phyloP scores from a whole-genome alignment of 2,329 filamentous ascomycete genomes.

The Aureobasidium sp. region DNA sequence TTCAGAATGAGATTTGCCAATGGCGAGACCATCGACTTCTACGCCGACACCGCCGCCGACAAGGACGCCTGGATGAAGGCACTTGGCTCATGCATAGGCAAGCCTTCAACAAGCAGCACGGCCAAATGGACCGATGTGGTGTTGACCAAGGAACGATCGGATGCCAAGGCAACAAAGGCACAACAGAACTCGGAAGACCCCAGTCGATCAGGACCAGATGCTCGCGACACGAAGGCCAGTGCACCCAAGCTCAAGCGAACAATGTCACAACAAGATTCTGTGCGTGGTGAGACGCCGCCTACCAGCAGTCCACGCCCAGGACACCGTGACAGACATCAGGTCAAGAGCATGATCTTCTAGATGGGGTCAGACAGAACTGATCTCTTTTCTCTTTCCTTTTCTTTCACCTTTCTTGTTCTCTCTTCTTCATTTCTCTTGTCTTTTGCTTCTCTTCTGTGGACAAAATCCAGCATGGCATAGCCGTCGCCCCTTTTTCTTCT shows the following conservation, averaged over 20 bases:
- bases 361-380: background rate
- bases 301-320: slow-evolving; percentile 24
- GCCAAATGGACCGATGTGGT: slow-evolving; percentile 54
- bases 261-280: slow-evolving; percentile 17
- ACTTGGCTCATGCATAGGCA: slow-evolving; percentile 63
- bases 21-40: slow-evolving; percentile 97
- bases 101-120: slow-evolving; percentile 47
- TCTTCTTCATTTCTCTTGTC: background rate
- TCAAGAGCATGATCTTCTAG: slow-evolving; percentile 35
- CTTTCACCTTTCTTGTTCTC: background rate
- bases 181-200: background rate
- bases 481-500: background rate
- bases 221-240: slow-evolving; percentile 18
- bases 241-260: slow-evolving; percentile 17
- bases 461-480: background rate
- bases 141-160: slow-evolving; percentile 28
- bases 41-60: slow-evolving; percentile 78
- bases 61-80: slow-evolving; percentile 96
- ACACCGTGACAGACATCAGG: slow-evolving; percentile 27
- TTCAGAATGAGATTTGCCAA: slow-evolving; percentile 99
- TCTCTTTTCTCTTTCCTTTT: background rate
- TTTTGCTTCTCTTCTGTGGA: background rate
- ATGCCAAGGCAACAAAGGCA: slow-evolving; percentile 11
- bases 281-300: slow-evolving; percentile 27
- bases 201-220: slow-evolving; percentile 22